These are phyloP conservation scores for Aspergillus transmontanensis DNA, from an alignment of 2,329 filamentous ascomycete genomes.

Conservation along the genomic window DNA sequence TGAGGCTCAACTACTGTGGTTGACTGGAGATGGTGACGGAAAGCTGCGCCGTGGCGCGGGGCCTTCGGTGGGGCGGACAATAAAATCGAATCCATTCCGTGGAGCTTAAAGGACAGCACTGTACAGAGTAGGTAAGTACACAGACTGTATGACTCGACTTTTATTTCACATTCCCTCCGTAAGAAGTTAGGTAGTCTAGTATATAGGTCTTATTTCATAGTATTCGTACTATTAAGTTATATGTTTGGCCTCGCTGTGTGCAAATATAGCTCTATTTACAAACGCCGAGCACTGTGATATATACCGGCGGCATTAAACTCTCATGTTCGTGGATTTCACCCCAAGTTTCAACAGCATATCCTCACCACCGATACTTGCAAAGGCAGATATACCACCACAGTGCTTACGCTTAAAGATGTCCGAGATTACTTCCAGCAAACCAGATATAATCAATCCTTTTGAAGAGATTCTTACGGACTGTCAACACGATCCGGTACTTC, in stretches of 20 bases:
- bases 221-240: neutral
- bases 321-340: neutral
- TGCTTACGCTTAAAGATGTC: slow-evolving; percentile 8
- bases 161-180: neutral
- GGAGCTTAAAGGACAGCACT: neutral
- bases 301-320: neutral
- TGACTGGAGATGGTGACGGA: slow-evolving; percentile 25
- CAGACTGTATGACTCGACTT: neutral
- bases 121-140: neutral
- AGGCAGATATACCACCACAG: neutral
- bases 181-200: neutral
- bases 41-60: slow-evolving; percentile 33
- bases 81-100: neutral
- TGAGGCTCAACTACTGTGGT: slow-evolving; percentile 15
- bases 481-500: slow-evolving; percentile 65
- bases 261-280: neutral
- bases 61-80: slow-evolving; percentile 31
- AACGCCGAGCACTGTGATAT: neutral
- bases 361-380: neutral
- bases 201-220: neutral
- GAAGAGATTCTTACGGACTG: slow-evolving; percentile 71
- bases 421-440: neutral
- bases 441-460: slow-evolving; percentile 65
- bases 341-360: neutral
- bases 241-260: neutral